phyloP scores from a whole-genome alignment of 768 basidiomycete species.

The Kwoniella bestiolae region DNA sequence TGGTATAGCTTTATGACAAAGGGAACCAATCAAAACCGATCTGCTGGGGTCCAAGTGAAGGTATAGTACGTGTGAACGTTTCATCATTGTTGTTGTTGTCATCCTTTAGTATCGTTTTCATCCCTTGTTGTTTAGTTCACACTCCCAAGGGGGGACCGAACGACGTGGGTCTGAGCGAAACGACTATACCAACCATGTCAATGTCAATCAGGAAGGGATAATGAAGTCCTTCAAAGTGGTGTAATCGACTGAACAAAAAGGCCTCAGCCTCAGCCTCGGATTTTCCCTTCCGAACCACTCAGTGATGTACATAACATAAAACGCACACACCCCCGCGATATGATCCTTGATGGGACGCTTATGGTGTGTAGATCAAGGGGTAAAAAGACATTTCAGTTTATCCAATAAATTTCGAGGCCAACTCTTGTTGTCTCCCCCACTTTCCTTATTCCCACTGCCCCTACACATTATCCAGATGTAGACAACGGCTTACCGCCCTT shows the following conservation, averaged over 20 bases:
- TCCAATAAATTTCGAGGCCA: too few relatives aligned
- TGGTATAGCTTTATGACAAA: constrained; percentile 9
- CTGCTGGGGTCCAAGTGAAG: not conserved
- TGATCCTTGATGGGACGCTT: not conserved
- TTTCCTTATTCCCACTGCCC: too few relatives aligned
- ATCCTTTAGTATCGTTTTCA: not conserved
- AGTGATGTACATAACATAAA: not conserved
- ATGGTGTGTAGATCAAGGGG: not conserved
- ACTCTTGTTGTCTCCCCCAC: not conserved
- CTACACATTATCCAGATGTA: too few relatives aligned
- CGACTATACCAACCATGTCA: not conserved
- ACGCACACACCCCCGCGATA: not conserved
- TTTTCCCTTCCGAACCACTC: not conserved
- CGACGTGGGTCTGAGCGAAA: not conserved
- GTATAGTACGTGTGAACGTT: not conserved
- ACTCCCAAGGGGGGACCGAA: not conserved
- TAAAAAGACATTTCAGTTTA: not conserved
- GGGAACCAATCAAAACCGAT: not conserved
- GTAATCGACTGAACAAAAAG: not conserved
- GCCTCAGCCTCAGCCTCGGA: too few relatives aligned
- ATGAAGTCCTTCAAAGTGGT: not conserved
- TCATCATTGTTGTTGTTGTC: not conserved
- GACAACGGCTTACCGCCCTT: too few relatives aligned
- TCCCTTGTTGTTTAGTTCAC: constrained; percentile 2
- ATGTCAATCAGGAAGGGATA: not conserved